A percentile compares a stretch with the other conserved stretches of the same genome.
Evolutionary conservation across 805 yeast genomes (phyloP).

Genomic region (Sugiyamaella americana): DNA sequence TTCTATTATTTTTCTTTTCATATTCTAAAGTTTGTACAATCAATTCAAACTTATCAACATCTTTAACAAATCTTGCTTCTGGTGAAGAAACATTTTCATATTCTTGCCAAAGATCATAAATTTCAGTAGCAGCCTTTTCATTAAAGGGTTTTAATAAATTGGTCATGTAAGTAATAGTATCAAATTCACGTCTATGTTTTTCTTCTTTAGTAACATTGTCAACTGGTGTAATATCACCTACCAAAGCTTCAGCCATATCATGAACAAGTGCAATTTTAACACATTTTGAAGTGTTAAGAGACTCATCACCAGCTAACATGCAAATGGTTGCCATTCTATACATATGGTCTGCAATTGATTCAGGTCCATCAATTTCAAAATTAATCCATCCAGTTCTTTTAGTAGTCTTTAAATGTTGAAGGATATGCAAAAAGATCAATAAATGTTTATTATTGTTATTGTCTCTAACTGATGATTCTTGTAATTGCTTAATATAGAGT

Average conservation of each 20-base stretch:
- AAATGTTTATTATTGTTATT: constrained; percentile 16
- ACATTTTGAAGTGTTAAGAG: constrained; percentile 60
- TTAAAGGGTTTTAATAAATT: constrained; percentile 62
- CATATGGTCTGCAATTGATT: constrained; percentile 91
- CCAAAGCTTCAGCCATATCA: constrained; percentile 90
- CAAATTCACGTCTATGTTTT: constrained; percentile 75
- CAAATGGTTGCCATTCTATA: constrained; percentile 84
- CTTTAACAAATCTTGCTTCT: constrained; percentile 89
- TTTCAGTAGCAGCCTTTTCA: constrained; percentile 52
- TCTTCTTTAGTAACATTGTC: constrained; percentile 69
- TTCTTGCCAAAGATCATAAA: constrained; percentile 73
- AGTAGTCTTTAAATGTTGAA: constrained; percentile 67
- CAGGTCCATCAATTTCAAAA: constrained; percentile 45
- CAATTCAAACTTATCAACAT: constrained; percentile 85
- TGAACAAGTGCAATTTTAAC: constrained; percentile 83
- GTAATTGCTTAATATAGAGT: constrained; percentile 29
- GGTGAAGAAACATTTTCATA: constrained; percentile 76
- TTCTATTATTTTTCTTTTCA: constrained; percentile 57
- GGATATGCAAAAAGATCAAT: constrained; percentile 56
- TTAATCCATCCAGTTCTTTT: constrained; percentile 94
- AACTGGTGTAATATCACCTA: constrained; percentile 90
- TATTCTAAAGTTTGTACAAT: constrained; percentile 53
- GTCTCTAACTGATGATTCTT: constrained; percentile 9
- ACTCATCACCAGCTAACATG: constrained; percentile 52
- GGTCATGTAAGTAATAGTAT: constrained; percentile 60